Evolutionary conservation across 768 basidiomycete species (phyloP).

Genomic region (Rhizopogon vesiculosus): DNA sequence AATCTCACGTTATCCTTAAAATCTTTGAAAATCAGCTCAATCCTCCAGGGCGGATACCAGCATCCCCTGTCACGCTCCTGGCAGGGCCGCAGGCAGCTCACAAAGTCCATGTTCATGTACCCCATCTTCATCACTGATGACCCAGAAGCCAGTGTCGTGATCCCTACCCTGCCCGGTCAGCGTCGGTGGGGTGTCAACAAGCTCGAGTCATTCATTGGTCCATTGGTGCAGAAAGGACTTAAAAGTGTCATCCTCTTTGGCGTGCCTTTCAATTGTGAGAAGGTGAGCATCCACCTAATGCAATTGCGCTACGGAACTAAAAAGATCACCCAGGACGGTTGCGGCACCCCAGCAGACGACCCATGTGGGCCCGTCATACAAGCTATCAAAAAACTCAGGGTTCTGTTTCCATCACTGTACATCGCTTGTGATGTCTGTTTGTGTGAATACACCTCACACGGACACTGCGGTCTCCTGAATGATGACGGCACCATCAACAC

Average conservation of each 20-base stretch:
- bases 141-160: slow-evolving; percentile 74
- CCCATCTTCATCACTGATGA: slow-evolving; percentile 98
- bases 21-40: slow-evolving; percentile 41
- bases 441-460: slow-evolving; percentile 99
- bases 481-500: slow-evolving; percentile 74
- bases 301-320: not conserved
- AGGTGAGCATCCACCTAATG: slow-evolving; percentile 40
- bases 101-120: slow-evolving; percentile 97
- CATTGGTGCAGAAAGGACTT: slow-evolving; percentile 86
- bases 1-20: slow-evolving; percentile 2
- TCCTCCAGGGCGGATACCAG: slow-evolving; percentile 90
- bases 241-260: slow-evolving; percentile 93
- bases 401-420: slow-evolving; percentile 79
- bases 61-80: slow-evolving; percentile 86
- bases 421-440: slow-evolving; percentile 95
- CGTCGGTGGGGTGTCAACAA: slow-evolving; percentile 94
- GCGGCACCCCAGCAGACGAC: slow-evolving; percentile 89
- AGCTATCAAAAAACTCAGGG: slow-evolving; percentile 75
- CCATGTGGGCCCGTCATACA: slow-evolving; percentile 87
- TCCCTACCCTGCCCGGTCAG: slow-evolving; percentile 79
- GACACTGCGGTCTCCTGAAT: slow-evolving; percentile 87
- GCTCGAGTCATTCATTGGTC: slow-evolving; percentile 78
- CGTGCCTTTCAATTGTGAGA: slow-evolving; percentile 72
- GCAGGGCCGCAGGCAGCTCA: slow-evolving; percentile 77
- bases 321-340: slow-evolving; percentile 51